phyloP scores from a whole-genome alignment of 306 rosid genomes.

The Benincasa hispida region DNA sequence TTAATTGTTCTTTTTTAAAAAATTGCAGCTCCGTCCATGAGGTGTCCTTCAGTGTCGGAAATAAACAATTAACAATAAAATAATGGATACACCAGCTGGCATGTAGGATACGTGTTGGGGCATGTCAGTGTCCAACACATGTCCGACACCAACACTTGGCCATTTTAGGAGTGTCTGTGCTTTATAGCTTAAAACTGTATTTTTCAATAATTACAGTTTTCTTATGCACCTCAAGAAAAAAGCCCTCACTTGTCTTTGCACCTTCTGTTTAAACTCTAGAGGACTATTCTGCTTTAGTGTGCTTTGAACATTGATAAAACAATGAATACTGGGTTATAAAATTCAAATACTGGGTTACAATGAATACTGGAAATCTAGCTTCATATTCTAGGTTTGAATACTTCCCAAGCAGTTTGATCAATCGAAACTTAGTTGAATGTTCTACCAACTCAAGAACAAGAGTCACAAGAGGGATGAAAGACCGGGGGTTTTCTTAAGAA shows the following conservation, averaged over 20 bases:
- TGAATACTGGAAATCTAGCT: no score
- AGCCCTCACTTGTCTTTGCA: background rate
- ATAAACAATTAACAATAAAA: no score
- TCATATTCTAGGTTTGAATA: background rate
- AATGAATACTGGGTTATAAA: background rate
- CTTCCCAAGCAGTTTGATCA: background rate
- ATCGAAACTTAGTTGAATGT: background rate
- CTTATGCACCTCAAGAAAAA: background rate
- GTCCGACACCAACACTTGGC: no score
- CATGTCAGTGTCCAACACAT: no score
- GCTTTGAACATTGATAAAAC: background rate
- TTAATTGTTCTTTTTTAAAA: no score
- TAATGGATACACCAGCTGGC: no score
- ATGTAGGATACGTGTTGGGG: no score
- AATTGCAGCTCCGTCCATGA: no score
- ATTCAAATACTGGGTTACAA: background rate
- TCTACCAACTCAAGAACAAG: background rate
- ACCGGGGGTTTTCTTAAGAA: background rate
- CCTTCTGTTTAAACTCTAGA: background rate
- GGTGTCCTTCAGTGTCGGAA: no score
- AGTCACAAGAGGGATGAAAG: background rate
- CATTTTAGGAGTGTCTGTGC: no score
- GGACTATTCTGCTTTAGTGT: background rate
- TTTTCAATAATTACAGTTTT: background rate
- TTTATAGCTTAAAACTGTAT: background rate